Conservation (phyloP, 495 filamentous ascomycete genomes). For the Corynascus novoguineensis region DNA sequence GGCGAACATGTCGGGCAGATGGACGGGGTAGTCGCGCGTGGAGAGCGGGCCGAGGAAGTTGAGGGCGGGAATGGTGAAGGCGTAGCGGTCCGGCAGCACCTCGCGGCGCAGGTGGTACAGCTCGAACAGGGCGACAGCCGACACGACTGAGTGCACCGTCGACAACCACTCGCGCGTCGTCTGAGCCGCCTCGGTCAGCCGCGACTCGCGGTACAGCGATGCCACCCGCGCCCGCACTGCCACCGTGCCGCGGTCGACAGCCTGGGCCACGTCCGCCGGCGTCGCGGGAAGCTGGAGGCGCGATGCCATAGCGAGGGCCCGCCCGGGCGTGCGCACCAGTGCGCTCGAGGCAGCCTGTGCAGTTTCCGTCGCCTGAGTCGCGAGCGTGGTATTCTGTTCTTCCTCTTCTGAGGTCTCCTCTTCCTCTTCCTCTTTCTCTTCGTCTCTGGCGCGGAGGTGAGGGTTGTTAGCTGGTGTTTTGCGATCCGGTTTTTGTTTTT, state of each 20-base stretch:
- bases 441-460: not conserved
- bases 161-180: constrained; percentile 60
- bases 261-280: constrained; percentile 75
- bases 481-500: not conserved
- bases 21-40: constrained; percentile 47
- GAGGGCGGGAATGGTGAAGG: constrained; percentile 63
- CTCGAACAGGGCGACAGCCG: constrained; percentile 61
- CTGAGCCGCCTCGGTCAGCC: constrained; percentile 52
- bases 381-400: not conserved
- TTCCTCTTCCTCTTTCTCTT: not conserved
- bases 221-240: constrained; percentile 52
- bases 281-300: constrained; percentile 69
- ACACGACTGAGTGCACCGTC: constrained; percentile 59
- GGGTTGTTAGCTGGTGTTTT: constrained; percentile 1
- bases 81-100: constrained; percentile 61
- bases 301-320: constrained; percentile 46
- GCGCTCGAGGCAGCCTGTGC: constrained; percentile 36
- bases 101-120: constrained; percentile 53
- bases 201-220: constrained; percentile 44
- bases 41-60: constrained; percentile 48
- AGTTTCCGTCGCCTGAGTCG: constrained; percentile 10
- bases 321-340: constrained; percentile 53
- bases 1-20: constrained; percentile 74
- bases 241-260: constrained; percentile 68
- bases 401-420: constrained; percentile 3